Percentiles rank a stretch among this genome's conserved stretches.
Evolutionary conservation across 768 basidiomycete genomes (phyloP).

Genomic region (Fibroporia radiculosa): DNA sequence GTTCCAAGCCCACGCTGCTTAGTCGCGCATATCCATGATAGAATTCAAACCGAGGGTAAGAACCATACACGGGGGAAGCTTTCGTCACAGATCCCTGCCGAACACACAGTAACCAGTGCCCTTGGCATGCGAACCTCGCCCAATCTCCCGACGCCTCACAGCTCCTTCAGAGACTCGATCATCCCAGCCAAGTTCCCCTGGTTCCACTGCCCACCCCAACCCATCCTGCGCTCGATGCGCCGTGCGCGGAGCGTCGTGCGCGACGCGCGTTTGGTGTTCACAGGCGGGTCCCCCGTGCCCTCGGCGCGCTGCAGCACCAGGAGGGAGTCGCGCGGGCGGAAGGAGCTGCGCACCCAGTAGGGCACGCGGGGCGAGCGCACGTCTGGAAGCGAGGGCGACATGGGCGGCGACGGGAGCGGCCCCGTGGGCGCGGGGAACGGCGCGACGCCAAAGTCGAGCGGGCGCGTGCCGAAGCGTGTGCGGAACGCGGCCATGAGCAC

Average conservation of each 20-base stretch:
- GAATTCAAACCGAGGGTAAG: too few relatives aligned
- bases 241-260: conserved; percentile 17
- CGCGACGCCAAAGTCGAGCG: conserved; percentile 5
- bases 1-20: too few relatives aligned
- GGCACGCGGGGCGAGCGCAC: conserved; percentile 14
- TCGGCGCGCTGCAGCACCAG: background rate
- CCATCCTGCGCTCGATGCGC: conserved; percentile 18
- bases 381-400: conserved; percentile 8
- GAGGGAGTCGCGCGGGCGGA: conserved; percentile 1
- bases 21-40: too few relatives aligned
- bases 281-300: background rate
- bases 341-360: conserved; percentile 21
- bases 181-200: conserved; percentile 13
- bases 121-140: background rate
- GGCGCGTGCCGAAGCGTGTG: conserved; percentile 8
- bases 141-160: background rate
- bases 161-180: conserved; percentile 16
- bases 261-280: background rate
- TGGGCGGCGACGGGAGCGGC: conserved; percentile 10
- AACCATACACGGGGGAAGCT: too few relatives aligned
- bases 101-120: background rate
- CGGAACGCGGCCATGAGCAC: conserved; percentile 15
- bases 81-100: background rate
- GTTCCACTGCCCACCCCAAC: conserved; percentile 21
- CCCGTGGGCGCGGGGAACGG: conserved; percentile 5